Evolutionary conservation across 2,329 filamentous ascomycete genomes (phyloP), one percentile per base, ranked within the genome.

Genomic region (Rutstroemia sp.): DNA sequence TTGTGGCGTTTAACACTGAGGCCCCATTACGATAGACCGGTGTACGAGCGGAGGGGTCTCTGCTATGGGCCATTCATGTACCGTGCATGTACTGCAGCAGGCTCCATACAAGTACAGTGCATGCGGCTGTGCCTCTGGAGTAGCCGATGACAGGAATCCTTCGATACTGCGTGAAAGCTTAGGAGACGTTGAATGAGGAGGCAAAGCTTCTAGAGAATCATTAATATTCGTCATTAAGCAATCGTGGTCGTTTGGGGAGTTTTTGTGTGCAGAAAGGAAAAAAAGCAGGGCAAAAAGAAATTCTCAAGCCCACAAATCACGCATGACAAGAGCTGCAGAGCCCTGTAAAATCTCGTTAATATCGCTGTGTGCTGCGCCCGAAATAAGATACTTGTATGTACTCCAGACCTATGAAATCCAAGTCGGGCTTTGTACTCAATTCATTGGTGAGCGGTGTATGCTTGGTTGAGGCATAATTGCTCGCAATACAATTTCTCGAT

Each of bases 391-490:
- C 16, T 42, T 19, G 23, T 47, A 7, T 19, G 27, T 48, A 49
- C 39, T 49, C 27, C 49, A 64, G 61, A 52, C 66, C 65, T 66
- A 65, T 66, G 61, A 63, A 57, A 54, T 49, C 51, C 48, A 48
- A 25, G 57, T 48, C 51, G 53, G 21, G 54, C 37, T 39, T 49
- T 51, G 25, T 52, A 37, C n/a, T 27, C 47, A 56, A 48, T 37
- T 54, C 60, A 67, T 65, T 67, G 61, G 64, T 38, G 57, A 60
- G 58, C 56, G 62, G 59, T 60, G 56, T 58, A 57, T 55, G 53
- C 54, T 34, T 47, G 44, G 49, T 49, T 52, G 52, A 63, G 58
- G 65, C 57, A 64, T 61, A 62, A 61, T 61, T 10, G 52, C 41
- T 41, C 30, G 21, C 14, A 38, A 44, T 19, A 38, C 44, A 30